A percentile compares a stretch with the other conserved stretches of the same genome.
Evolutionary conservation across 23 red algal species (phyloP).

Genomic region (Gracilaria gracilis): DNA sequence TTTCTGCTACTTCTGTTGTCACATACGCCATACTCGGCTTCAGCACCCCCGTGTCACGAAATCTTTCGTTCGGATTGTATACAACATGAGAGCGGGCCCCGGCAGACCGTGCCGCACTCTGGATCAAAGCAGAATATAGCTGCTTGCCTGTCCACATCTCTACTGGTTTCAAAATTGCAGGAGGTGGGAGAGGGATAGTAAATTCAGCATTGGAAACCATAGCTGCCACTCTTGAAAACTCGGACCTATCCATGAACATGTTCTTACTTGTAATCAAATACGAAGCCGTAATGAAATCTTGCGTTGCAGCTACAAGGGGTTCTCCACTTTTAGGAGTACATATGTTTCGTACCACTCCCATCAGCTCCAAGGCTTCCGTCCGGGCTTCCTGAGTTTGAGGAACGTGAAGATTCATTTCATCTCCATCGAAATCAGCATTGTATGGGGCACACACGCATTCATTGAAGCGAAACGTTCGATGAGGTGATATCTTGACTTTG

Average conservation of each 20-base stretch:
- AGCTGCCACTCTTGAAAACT: slow-evolving; percentile 65
- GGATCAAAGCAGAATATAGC: slow-evolving; percentile 76
- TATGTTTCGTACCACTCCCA: slow-evolving; percentile 85
- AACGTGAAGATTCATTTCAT: slow-evolving; percentile 99
- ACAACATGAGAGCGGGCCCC: slow-evolving; percentile 5
- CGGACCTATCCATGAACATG: slow-evolving; percentile 79
- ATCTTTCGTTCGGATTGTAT: slow-evolving; percentile 21
- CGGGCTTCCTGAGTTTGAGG: slow-evolving; percentile 98
- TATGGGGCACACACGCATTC: slow-evolving; percentile 98
- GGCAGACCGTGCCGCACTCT: slow-evolving; percentile 62
- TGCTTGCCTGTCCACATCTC: slow-evolving; percentile 99
- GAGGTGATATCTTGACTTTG: slow-evolving; percentile 85
- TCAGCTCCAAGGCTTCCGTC: slow-evolving; percentile 86
- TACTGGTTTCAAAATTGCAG: slow-evolving; percentile 86
- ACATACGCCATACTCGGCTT: slow-evolving; percentile 42
- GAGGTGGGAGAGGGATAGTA: slow-evolving; percentile 79
- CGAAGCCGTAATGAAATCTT: slow-evolving; percentile 96
- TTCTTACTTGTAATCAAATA: slow-evolving; percentile 82
- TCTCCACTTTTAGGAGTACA: slow-evolving; percentile 94
- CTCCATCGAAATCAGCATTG: slow-evolving; percentile 99
- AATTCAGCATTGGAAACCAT: slow-evolving; percentile 75
- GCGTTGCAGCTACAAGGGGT: slow-evolving; percentile 96
- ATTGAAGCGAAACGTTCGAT: slow-evolving; percentile 99
- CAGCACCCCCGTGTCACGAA: slow-evolving; percentile 30
- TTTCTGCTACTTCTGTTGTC: slow-evolving; percentile 69